phyloP scores from a whole-genome alignment of 352 stramenopile species.

The Elongisporangium undulatum region DNA sequence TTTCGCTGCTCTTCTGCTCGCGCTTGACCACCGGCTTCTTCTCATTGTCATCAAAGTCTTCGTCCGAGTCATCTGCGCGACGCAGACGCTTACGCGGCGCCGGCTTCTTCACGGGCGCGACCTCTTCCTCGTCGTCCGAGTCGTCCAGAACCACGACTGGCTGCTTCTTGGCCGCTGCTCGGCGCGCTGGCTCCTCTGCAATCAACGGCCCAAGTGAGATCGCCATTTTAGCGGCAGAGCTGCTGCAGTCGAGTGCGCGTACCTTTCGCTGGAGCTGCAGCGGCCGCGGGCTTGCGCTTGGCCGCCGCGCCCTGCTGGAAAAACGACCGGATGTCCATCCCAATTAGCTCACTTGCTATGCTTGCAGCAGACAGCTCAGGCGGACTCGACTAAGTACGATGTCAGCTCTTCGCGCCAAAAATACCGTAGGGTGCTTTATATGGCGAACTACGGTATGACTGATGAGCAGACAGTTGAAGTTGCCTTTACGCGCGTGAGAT shows the following conservation, averaged over 20 bases:
- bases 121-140: conserved; percentile 18
- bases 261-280: not conserved
- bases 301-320: conserved; percentile 41
- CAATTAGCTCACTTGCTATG: not conserved
- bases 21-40: conserved; percentile 4
- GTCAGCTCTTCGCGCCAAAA: conserved; percentile 23
- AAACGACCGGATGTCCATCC: conserved; percentile 86
- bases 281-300: conserved; percentile 8
- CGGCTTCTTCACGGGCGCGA: conserved; percentile 2
- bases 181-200: not conserved
- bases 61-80: conserved; percentile 16
- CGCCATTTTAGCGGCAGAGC: not conserved
- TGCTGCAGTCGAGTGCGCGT: not conserved
- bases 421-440: not conserved
- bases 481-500: no score
- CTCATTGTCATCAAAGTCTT: conserved; percentile 18
- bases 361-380: not conserved
- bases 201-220: not conserved
- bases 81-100: conserved; percentile 29
- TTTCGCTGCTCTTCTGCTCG: conserved; percentile 9
- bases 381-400: not conserved
- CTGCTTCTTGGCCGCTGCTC: conserved; percentile 16
- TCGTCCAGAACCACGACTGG: conserved; percentile 17
- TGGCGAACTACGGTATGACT: not conserved
- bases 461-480: no score